Evolutionary conservation across 371 early-diverging fungal species (phyloP).

Genomic region (Mortierella sp.): DNA sequence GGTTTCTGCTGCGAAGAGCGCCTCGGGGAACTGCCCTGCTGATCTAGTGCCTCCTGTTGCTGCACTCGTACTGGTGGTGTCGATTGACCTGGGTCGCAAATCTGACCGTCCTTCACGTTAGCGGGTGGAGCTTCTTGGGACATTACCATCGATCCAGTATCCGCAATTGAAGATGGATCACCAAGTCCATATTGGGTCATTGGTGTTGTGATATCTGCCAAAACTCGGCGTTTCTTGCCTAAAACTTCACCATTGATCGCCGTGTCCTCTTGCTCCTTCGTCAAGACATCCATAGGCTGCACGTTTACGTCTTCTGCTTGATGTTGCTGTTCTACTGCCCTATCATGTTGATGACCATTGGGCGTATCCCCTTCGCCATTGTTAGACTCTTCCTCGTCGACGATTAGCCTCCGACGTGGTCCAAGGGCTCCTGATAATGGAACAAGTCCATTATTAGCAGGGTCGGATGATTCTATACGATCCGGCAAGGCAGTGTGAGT

Average conservation of each 20-base stretch:
- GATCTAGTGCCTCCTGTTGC: not conserved
- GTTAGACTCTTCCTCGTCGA: conserved; percentile 23
- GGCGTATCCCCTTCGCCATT: not conserved
- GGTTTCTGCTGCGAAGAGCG: not conserved
- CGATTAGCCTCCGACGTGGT: conserved; percentile 13
- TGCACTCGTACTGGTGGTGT: not conserved
- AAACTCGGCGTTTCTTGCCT: conserved; percentile 1
- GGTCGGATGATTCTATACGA: not conserved
- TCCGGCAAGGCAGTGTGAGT: conserved; percentile 3
- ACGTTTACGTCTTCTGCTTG: not conserved
- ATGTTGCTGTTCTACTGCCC: not conserved
- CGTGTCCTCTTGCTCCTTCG: not conserved
- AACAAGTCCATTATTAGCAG: not conserved
- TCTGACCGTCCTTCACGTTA: too few species aligned
- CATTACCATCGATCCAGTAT: too few species aligned
- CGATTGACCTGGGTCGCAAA: too few species aligned
- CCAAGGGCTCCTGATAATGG: not conserved
- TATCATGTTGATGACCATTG: not conserved
- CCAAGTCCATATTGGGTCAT: not conserved
- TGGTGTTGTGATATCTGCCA: conserved; percentile 10
- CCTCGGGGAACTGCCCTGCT: not conserved
- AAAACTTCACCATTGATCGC: not conserved
- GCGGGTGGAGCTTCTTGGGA: too few species aligned
- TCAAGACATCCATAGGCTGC: too few species aligned
- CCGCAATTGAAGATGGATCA: too few species aligned